phyloP scores from a whole-genome alignment of 345 rosid species.

The Limnanthes douglasii region DNA sequence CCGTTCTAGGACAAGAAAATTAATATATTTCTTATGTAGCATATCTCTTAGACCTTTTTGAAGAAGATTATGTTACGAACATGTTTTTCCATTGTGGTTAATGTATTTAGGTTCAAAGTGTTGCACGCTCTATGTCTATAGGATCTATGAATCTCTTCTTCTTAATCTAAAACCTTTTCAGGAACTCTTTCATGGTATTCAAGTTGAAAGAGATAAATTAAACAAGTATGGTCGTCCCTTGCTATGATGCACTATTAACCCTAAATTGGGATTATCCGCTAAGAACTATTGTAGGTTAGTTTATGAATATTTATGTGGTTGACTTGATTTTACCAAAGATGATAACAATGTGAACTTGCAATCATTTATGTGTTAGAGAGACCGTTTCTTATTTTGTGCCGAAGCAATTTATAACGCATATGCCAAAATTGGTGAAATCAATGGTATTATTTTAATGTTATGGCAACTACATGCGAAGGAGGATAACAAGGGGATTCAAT shows the following conservation, averaged over 20 bases:
- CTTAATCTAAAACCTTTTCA: not conserved
- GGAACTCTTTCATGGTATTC: not conserved
- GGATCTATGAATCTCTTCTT: not conserved
- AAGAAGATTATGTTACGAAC: not conserved
- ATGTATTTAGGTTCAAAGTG: not conserved
- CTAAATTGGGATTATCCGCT: not conserved
- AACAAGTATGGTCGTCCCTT: not conserved
- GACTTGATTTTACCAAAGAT: not conserved
- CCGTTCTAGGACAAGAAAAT: not conserved
- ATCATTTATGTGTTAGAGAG: not conserved
- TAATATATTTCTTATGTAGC: not conserved
- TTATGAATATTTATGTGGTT: not conserved
- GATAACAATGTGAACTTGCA: not conserved
- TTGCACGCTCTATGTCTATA: not conserved
- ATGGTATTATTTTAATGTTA: too few species aligned
- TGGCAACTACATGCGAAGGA: not conserved
- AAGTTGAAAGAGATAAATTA: too few species aligned
- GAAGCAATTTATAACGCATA: not conserved
- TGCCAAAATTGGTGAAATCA: too few species aligned
- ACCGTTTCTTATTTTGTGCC: not conserved
- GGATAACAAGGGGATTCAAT: not conserved
- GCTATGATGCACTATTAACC: not conserved
- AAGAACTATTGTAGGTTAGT: too few species aligned
- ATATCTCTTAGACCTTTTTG: too few species aligned
- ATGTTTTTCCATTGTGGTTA: not conserved